These are phyloP conservation scores for Xylaria polymorpha DNA, from an alignment of 2,329 filamentous ascomycete genomes.

Conservation along the genomic window DNA sequence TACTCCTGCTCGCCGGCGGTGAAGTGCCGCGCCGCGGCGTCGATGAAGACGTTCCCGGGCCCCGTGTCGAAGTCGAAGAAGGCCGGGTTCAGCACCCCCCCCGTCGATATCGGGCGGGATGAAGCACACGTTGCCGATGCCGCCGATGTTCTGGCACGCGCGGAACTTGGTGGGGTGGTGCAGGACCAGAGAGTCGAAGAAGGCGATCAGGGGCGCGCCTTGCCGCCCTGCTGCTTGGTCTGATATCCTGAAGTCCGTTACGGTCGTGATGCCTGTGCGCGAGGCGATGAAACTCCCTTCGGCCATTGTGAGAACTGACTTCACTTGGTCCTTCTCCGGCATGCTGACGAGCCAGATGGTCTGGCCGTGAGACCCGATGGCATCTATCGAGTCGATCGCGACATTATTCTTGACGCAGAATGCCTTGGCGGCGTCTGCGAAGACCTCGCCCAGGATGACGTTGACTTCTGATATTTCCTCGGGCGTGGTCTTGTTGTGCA, in stretches of 20 bases:
- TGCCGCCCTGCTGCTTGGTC: conserved; percentile 67
- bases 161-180: conserved; percentile 67
- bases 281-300: conserved; percentile 67
- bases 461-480: conserved; percentile 68
- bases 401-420: conserved; percentile 61
- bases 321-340: conserved; percentile 59
- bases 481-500: conserved; percentile 63
- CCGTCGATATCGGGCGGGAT: conserved; percentile 61
- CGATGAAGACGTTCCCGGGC: conserved; percentile 67
- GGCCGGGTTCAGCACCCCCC: conserved; percentile 49
- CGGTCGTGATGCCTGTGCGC: conserved; percentile 67
- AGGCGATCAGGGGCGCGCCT: conserved; percentile 66
- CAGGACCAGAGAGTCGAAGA: conserved; percentile 67
- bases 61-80: conserved; percentile 67
- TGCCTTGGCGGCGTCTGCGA: conserved; percentile 62
- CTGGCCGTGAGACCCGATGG: conserved; percentile 68
- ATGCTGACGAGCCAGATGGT: conserved; percentile 68
- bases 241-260: conserved; percentile 68
- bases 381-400: conserved; percentile 60
- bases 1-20: conserved; percentile 62
- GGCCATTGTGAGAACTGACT: conserved; percentile 65
- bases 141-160: conserved; percentile 71
- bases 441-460: conserved; percentile 66
- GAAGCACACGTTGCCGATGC: conserved; percentile 71
- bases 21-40: conserved; percentile 66